These are phyloP conservation scores for Lachancea waltii DNA, from an alignment of 805 yeast genomes.

Conservation along the genomic window DNA sequence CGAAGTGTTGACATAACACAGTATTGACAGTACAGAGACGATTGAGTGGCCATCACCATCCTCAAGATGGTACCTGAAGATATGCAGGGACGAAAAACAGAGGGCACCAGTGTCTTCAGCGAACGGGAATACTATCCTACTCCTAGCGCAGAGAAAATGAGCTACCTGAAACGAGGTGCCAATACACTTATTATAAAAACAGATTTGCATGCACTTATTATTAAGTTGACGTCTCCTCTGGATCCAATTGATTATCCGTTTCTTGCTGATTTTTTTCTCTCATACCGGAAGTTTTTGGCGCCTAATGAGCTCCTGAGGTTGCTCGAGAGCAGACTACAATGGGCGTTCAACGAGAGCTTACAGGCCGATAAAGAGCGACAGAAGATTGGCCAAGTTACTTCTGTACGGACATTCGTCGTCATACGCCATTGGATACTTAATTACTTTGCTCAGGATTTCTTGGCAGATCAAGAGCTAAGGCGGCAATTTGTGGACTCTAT, in stretches of 20 bases:
- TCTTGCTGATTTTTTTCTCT: slow-evolving; percentile 78
- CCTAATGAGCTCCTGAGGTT: slow-evolving; percentile 53
- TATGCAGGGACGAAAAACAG: neutral
- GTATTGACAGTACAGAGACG: no score
- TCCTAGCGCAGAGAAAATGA: slow-evolving; percentile 5
- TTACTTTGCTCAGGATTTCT: slow-evolving; percentile 81
- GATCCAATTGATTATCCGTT: slow-evolving; percentile 67
- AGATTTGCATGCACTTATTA: slow-evolving; percentile 36
- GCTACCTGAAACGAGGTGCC: slow-evolving; percentile 2
- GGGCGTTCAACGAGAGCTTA: slow-evolving; percentile 48
- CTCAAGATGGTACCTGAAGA: neutral
- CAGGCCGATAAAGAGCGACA: slow-evolving; percentile 23
- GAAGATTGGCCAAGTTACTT: slow-evolving; percentile 55
- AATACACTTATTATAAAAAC: slow-evolving; percentile 6
- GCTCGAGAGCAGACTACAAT: slow-evolving; percentile 57
- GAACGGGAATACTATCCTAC: slow-evolving; percentile 6
- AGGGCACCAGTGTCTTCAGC: slow-evolving; percentile 1
- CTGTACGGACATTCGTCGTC: slow-evolving; percentile 79
- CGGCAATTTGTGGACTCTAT: slow-evolving; percentile 37
- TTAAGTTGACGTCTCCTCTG: slow-evolving; percentile 62
- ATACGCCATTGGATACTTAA: slow-evolving; percentile 86
- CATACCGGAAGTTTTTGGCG: slow-evolving; percentile 66
- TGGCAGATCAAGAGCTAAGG: slow-evolving; percentile 45
- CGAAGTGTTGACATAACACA: no score
- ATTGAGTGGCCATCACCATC: neutral